phyloP scores from a whole-genome alignment of 2,329 filamentous ascomycete species.

The Lachnellula cervina region DNA sequence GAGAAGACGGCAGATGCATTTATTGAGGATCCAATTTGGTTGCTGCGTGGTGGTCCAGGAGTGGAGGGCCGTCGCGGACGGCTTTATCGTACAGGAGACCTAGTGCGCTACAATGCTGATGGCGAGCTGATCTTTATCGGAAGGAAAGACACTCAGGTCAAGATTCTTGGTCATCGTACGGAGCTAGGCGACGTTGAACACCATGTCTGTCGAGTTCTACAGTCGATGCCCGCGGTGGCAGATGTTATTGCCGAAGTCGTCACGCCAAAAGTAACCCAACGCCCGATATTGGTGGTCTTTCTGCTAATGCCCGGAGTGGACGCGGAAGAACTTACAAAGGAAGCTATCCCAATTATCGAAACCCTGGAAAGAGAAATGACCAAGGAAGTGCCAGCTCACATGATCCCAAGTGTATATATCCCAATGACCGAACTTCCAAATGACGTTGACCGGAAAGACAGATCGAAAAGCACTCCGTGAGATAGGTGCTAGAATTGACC shows the following conservation, averaged over 20 bases:
- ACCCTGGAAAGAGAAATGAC: slow-evolving; percentile 11
- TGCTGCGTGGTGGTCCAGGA: slow-evolving; percentile 36
- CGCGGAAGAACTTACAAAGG: slow-evolving; percentile 42
- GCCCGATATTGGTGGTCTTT: slow-evolving; percentile 32
- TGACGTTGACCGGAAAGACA: slow-evolving; percentile 27
- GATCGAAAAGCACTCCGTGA: slow-evolving; percentile 33
- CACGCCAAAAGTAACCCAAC: slow-evolving; percentile 26
- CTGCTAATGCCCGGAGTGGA: slow-evolving; percentile 37
- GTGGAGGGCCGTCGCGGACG: slow-evolving; percentile 37
- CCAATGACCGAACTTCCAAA: slow-evolving; percentile 24
- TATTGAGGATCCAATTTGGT: slow-evolving; percentile 51
- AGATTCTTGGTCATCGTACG: slow-evolving; percentile 59
- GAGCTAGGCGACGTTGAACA: slow-evolving; percentile 50
- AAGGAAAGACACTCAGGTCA: slow-evolving; percentile 61
- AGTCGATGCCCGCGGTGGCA: slow-evolving; percentile 22
- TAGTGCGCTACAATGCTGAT: slow-evolving; percentile 49
- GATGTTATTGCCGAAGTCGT: slow-evolving; percentile 32
- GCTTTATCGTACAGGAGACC: slow-evolving; percentile 56
- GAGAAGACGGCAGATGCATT: slow-evolving; percentile 53
- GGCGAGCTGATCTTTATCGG: slow-evolving; percentile 51
- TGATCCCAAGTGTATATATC: slow-evolving; percentile 30
- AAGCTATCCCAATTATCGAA: neutral
- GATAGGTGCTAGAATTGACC: neutral
- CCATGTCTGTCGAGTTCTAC: slow-evolving; percentile 28
- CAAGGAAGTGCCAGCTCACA: slow-evolving; percentile 31